Conservation (phyloP, 2,329 filamentous ascomycete species). For the Paecilomyces sp. region DNA sequence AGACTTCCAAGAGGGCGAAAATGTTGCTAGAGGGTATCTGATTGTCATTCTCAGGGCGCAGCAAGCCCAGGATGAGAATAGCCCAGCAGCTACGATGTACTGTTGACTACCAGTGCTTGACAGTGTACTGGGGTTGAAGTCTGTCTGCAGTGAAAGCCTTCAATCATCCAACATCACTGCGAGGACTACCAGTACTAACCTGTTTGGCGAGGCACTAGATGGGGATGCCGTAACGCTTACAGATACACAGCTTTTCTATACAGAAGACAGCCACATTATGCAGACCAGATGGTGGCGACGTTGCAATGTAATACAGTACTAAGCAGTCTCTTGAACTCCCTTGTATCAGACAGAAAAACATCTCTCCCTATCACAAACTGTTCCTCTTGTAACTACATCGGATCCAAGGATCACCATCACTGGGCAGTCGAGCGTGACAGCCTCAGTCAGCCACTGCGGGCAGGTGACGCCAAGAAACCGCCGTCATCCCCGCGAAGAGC, state of each 20-base stretch:
- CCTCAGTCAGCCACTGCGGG: background rate
- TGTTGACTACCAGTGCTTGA: background rate
- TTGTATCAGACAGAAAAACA: background rate
- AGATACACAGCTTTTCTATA: background rate
- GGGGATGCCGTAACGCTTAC: background rate
- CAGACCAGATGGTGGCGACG: background rate
- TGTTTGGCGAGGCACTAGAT: background rate
- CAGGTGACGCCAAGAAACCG: background rate
- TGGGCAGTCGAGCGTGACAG: background rate
- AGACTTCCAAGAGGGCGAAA: background rate
- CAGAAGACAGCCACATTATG: background rate
- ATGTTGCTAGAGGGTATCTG: background rate
- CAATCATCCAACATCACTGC: too few relatives aligned
- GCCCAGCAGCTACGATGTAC: background rate
- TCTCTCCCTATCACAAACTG: background rate
- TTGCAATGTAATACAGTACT: background rate
- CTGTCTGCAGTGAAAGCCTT: too few relatives aligned
- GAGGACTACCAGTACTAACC: too few relatives aligned
- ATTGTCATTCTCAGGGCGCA: background rate
- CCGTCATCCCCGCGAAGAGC: background rate
- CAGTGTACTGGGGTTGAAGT: too few relatives aligned
- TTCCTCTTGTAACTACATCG: background rate
- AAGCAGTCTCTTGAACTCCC: background rate
- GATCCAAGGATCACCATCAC: background rate
- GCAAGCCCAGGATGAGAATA: background rate